Evolutionary conservation across 768 basidiomycete genomes (phyloP), one percentile per base, ranked within the genome.

Genomic region (Psilocybe azurescens): DNA sequence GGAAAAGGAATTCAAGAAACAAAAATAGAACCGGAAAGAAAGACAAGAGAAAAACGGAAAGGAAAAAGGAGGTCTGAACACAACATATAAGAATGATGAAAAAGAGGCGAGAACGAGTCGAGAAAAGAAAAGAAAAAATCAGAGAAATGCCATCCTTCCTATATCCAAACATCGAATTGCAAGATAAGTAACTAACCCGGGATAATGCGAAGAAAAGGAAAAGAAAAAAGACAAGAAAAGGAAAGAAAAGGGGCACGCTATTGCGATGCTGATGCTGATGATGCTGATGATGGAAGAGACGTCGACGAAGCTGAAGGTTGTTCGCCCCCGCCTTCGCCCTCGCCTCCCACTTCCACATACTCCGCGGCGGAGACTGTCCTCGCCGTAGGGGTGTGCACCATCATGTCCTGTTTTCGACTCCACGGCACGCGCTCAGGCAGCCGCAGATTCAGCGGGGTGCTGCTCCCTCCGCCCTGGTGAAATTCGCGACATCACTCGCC

Each of bases 281-380:
- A 2, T 44, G 41, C 7, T 13, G n/a, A 13, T n/a, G 41, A 13
- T 14, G 41, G 41, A 44, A 44, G 41, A 7, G 33, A 39, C 36
- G 60, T 29, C 28, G 33, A 57, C 39, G 56, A 56, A 41, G 41
- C 14, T 0, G 47, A 58, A 38, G 33, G 9, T 14, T 5, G 33
- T 18, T 55, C 41, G 32, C 41, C 41, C 36, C 32, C 59, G 39
- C 30, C 51, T 36, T 32, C 55, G 36, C 39, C 55, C 38, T 46
- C 32, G 8, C 47, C 57, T n/a, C 33, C 53, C 28, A 10, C 16
- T 8, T 14, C 28, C 14, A n/a, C 1, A 52, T 32, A 32, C 8
- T 10, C n/a, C 10, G 33, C 8, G 9, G 28, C 14, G 2, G 52
- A 53, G 16, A 20, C 32, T 13, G 16, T 53, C n/a, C 52, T 33